These are phyloP conservation scores for Auriscalpium microsporum DNA, from an alignment of 768 basidiomycete genomes.

Conservation along the genomic window DNA sequence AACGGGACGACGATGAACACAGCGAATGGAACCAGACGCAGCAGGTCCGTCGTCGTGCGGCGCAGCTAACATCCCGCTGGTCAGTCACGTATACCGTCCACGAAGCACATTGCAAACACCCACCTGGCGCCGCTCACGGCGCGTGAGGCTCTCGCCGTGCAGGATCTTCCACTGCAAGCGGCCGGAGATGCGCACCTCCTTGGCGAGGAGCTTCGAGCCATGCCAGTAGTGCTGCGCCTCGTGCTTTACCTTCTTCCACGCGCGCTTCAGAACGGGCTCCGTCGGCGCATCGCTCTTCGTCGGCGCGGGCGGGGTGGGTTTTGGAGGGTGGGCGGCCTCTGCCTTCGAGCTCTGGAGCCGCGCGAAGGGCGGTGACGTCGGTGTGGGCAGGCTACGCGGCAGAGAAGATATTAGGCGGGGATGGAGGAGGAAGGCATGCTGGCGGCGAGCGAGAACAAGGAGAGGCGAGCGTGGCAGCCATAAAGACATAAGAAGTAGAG, in stretches of 20 bases:
- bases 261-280: constrained; percentile 45
- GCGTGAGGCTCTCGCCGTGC: constrained; percentile 83
- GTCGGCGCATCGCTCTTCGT: constrained; percentile 31
- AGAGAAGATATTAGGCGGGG: constrained; percentile 10
- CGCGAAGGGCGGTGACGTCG: constrained; percentile 12
- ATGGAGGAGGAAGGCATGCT: constrained; percentile 6
- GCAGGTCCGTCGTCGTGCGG: constrained; percentile 87
- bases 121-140: constrained; percentile 90
- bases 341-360: constrained; percentile 32
- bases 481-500: constrained; percentile 49
- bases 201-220: constrained; percentile 86
- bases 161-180: constrained; percentile 88
- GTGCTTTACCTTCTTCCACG: constrained; percentile 92
- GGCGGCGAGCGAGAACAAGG: constrained; percentile 23
- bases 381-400: constrained; percentile 1
- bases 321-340: constrained; percentile 34
- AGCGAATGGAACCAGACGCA: constrained; percentile 90
- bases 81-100: background rate
- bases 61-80: constrained; percentile 46
- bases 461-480: constrained; percentile 58
- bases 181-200: constrained; percentile 85
- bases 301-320: constrained; percentile 14
- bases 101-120: constrained; percentile 4
- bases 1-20: constrained; percentile 95
- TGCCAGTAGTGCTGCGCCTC: constrained; percentile 97